These are phyloP conservation scores for Setomelanomma holmii DNA, from an alignment of 2,329 filamentous ascomycete species.

Conservation along the genomic window DNA sequence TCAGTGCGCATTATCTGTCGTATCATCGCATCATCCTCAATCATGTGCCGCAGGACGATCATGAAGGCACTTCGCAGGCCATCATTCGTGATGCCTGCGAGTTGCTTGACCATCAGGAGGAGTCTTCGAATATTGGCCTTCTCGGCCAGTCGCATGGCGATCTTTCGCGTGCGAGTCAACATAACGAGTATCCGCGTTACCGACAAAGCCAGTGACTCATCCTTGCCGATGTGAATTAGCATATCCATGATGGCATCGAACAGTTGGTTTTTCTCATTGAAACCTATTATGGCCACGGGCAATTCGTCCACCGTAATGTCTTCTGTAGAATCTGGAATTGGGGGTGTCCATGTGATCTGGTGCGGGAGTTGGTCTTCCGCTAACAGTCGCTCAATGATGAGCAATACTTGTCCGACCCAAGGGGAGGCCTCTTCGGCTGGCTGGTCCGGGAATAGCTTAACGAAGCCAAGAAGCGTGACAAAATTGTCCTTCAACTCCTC, in stretches of 20 bases:
- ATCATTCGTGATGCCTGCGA: conserved; percentile 78
- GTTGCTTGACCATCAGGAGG: conserved; percentile 94
- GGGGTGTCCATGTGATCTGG: conserved; percentile 72
- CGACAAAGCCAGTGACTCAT: conserved; percentile 82
- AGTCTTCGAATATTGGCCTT: conserved; percentile 88
- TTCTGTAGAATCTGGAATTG: conserved; percentile 55
- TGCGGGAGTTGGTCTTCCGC: conserved; percentile 84
- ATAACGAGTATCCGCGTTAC: conserved; percentile 85
- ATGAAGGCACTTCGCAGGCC: conserved; percentile 79
- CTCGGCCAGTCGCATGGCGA: conserved; percentile 80
- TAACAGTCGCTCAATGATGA: conserved; percentile 90
- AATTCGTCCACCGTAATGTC: conserved; percentile 64
- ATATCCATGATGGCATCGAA: conserved; percentile 82
- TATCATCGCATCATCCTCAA: conserved; percentile 91
- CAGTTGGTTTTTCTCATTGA: conserved; percentile 72
- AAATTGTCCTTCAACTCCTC: conserved; percentile 80
- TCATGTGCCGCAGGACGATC: conserved; percentile 86
- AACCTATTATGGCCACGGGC: conserved; percentile 68
- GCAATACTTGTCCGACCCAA: conserved; percentile 89
- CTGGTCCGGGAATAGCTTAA: conserved; percentile 72
- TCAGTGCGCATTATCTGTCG: conserved; percentile 92
- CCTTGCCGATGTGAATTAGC: conserved; percentile 85
- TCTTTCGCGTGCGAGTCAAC: conserved; percentile 77
- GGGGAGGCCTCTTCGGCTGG: conserved; percentile 80
- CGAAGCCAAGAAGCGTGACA: conserved; percentile 75